Conservation (phyloP, 192 early-diverging fungal species). For the Linnemannia zychae region DNA sequence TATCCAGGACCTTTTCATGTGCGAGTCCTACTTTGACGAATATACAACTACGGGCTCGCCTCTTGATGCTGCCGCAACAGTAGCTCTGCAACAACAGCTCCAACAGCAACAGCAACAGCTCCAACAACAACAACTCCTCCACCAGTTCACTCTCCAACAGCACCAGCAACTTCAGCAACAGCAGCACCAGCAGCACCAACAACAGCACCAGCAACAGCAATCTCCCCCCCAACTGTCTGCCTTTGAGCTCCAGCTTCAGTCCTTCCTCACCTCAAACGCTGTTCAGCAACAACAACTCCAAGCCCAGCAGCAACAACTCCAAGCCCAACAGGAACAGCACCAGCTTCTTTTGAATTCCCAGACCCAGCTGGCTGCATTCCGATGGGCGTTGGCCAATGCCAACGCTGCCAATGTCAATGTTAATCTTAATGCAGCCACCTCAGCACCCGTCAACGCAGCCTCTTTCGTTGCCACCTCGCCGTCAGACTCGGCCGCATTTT, state of each 20-base stretch:
- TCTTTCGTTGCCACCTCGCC: slow-evolving; percentile 27
- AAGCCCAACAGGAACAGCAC: slow-evolving; percentile 44
- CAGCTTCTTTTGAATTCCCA: slow-evolving; percentile 45
- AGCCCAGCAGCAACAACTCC: slow-evolving; percentile 43
- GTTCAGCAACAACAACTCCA: slow-evolving; percentile 46
- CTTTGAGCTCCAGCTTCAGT: slow-evolving; percentile 46
- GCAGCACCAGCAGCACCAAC: slow-evolving; percentile 37
- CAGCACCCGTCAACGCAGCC: neutral
- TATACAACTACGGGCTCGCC: slow-evolving; percentile 43
- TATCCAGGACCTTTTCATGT: slow-evolving; percentile 56
- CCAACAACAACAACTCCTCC: slow-evolving; percentile 29
- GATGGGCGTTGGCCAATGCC: slow-evolving; percentile 31
- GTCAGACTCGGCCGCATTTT: slow-evolving; percentile 48
- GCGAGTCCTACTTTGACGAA: slow-evolving; percentile 61
- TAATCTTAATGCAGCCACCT: neutral
- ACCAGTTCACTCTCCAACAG: slow-evolving; percentile 31
- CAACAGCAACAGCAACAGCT: slow-evolving; percentile 22
- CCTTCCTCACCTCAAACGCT: slow-evolving; percentile 41
- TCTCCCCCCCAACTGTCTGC: slow-evolving; percentile 19
- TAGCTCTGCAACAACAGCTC: slow-evolving; percentile 15
- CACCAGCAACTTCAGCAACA: slow-evolving; percentile 41
- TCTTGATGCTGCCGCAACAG: slow-evolving; percentile 9
- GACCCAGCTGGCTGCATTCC: slow-evolving; percentile 45
- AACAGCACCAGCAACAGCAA: slow-evolving; percentile 40
- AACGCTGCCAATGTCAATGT: slow-evolving; percentile 19